Percentiles rank a stretch among this genome's conserved stretches.
phyloP scores from a whole-genome alignment of 176 grass and related monocot species.

The Oryza glumipatula region DNA sequence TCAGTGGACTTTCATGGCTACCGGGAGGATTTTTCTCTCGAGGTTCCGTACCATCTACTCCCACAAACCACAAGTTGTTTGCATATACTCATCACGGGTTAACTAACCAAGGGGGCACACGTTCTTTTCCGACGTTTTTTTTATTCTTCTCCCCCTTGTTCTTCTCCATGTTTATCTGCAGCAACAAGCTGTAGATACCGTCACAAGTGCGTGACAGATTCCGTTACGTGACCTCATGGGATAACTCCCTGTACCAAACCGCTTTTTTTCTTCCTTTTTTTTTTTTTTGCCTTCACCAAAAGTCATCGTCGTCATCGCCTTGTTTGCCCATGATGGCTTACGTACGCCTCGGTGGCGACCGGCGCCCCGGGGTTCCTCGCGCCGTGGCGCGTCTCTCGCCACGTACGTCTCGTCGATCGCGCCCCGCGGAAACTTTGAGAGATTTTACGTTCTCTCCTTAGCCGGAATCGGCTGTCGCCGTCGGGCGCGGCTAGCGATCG shows the following conservation, averaged over 20 bases:
- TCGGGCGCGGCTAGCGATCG: neutral
- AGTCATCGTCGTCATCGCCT: neutral
- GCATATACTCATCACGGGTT: neutral
- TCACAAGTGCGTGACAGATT: neutral
- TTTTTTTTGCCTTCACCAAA: too few relatives aligned
- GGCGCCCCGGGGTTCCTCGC: constrained; percentile 5
- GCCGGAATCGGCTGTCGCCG: neutral
- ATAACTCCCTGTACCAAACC: constrained; percentile 34
- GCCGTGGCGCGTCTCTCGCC: neutral
- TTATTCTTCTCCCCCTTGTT: too few relatives aligned
- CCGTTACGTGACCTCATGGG: constrained; percentile 28
- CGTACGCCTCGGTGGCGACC: neutral
- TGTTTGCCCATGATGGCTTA: neutral
- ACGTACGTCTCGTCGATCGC: neutral
- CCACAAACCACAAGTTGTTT: neutral
- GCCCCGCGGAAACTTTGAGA: neutral
- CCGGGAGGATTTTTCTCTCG: neutral
- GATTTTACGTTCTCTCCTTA: neutral
- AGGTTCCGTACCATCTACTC: constrained; percentile 22
- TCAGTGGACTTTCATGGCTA: neutral
- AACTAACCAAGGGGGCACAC: neutral
- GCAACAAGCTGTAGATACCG: neutral
- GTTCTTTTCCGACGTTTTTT: neutral
- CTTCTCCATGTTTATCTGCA: neutral
- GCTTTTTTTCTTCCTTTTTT: neutral